Base-by-base conservation (phyloP, 257 asterid genomes). In the Marsdenia floribunda region DNA sequence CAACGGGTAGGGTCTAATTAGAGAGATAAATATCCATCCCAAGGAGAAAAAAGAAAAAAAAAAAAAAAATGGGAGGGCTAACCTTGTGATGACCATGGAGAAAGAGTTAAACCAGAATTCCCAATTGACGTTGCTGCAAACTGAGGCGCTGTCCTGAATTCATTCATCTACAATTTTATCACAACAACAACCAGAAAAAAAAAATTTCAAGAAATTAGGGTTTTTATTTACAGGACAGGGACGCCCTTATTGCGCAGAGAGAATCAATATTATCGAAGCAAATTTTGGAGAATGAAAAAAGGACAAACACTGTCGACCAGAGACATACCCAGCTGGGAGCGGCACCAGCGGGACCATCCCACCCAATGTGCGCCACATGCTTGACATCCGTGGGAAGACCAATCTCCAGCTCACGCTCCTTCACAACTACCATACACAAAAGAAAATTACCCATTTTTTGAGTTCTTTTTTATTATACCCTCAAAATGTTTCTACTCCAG, bases 71-170 rank as follows among this genome's bases (percentile, higher is more conserved):
- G 14, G 22, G 72, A 12, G 33, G 60, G 73, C 22, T 68, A 52
- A 90, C 96, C 97, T 86, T 83, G 88, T 61, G 97, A 90, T 21
- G 97, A 87, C 93, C 98, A 87, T 14, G 96, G 96, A 76, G 96
- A 93, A 79, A 83, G 85, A 71, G 87, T 84, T 19, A 89, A 81
- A 69, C 90, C 90, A 18, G 90, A 84, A 75, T 86, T 81, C 7
- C 88, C 92, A 55, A 93, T 87, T 16, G 96, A 85, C 2, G 87
- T 73, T 60, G 87, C 70, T 35, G 94, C 81, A 80, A 89, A 94
- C 71, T 90, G 93, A n/a, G 98, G 95, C 38, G 91, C 95, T 0
- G 93, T 82, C 82, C 86, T 85, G 86, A 92, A 92, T 38, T 83
- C 90, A 79, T 85, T 85, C 87, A 84, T 84, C 87, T 84, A 61